Base-by-base conservation (phyloP, 805 yeast species). In the Aciculoconidium aculeatum region DNA sequence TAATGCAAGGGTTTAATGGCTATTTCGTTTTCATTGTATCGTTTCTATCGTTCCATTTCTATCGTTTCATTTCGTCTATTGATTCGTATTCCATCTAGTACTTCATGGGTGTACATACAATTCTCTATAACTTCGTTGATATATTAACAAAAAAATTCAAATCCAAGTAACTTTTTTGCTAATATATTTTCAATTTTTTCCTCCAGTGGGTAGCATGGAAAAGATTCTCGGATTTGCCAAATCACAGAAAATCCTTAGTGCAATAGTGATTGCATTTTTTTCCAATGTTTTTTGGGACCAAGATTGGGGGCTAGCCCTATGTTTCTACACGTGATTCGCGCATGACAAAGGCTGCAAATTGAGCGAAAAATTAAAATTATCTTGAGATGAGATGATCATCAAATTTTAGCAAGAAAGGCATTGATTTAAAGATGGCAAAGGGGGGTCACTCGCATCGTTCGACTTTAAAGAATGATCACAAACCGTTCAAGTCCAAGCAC, bases 401-500 rank as follows among this genome's bases (percentile, higher is more conserved):
- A n/a, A n/a, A n/a, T n/a, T n/a, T n/a, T n/a, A n/a, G n/a, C n/a
- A n/a, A n/a, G n/a, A n/a, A n/a, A n/a, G n/a, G n/a, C 17, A 13
- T 7, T 9, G 12, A 13, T 23, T 19, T 17, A 17, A 18, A 23
- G 21, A 76, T 78, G 81, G 84, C 81, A 25, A 44, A 42, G 30
- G 83, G 83, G 45, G 61, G 63, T 17, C 82, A 80, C 54, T 74
- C 86, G 6, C 97, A 92, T 53, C 73, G 97, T 52, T 69, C 90
- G 8, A 76, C 95, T 3, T 61, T 84, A 25, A 90, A 86, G 57
- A 79, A 78, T 49, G 77, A 77, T 27, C 95, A 90, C 48, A 92
- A 92, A 61, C 72, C 88, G 7, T 94, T 86, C 70, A 94, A 92
- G 53, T 75, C 95, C 3, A 82, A 79, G 51, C 98, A 92, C 65